Conservation (phyloP, 768 basidiomycete genomes). For the Pisolithus albus region DNA sequence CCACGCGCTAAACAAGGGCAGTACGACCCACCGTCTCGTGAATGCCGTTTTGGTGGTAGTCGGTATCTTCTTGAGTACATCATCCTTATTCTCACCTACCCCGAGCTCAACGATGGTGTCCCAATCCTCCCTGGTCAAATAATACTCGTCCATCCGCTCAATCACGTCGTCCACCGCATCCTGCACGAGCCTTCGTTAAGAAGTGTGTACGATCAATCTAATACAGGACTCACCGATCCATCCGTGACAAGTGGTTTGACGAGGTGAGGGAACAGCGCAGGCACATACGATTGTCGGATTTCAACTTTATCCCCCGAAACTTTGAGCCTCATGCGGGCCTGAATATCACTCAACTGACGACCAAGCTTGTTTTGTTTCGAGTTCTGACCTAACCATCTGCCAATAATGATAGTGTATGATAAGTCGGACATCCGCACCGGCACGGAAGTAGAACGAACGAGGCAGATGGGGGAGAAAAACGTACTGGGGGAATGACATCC, state of each 20-base stretch:
- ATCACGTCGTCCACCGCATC: constrained; percentile 79
- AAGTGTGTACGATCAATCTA: not conserved
- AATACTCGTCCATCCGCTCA: constrained; percentile 89
- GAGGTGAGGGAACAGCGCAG: constrained; percentile 76
- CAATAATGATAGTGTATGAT: not conserved
- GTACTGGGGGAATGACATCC: constrained; percentile 79
- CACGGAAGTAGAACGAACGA: too few species aligned
- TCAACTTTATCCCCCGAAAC: constrained; percentile 87
- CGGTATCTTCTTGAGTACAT: constrained; percentile 80
- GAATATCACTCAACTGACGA: constrained; percentile 81
- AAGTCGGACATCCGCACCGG: not conserved
- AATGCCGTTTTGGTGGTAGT: constrained; percentile 76
- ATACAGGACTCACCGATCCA: constrained; percentile 57
- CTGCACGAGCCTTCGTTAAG: constrained; percentile 32
- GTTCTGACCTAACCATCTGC: constrained; percentile 95
- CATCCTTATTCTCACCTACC: constrained; percentile 72
- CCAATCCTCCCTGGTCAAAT: constrained; percentile 91
- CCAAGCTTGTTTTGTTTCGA: constrained; percentile 82
- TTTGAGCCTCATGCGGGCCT: constrained; percentile 91
- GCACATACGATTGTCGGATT: constrained; percentile 87
- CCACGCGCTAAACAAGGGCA: not conserved
- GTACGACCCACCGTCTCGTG: constrained; percentile 64
- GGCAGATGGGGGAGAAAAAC: constrained; percentile 20
- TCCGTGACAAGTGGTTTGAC: constrained; percentile 69
- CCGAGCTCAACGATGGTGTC: constrained; percentile 93